Base-by-base conservation (phyloP, 2,329 filamentous ascomycete genomes). In the Diaporthe vaccinii region DNA sequence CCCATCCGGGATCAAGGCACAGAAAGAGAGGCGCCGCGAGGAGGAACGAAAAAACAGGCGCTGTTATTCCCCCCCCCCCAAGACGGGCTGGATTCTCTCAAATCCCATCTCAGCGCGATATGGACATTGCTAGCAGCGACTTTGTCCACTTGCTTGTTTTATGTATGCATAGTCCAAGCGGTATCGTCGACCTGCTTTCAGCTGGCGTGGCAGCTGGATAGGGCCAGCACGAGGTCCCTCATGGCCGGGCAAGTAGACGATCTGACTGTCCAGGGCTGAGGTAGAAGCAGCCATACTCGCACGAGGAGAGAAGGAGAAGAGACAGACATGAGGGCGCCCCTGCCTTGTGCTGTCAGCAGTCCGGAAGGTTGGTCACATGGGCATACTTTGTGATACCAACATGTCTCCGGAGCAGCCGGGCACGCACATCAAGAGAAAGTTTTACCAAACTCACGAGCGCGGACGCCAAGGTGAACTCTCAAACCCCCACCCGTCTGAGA, bases 81-180 rank as follows among this genome's bases (percentile, higher is more conserved):
- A 31, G 57, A 39, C 31, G 31, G 57, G 22, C 22, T 36, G 34
- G 10, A 59, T n/a, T 61, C 59, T 62, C 59, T 12, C 59, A 65
- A 46, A 46, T 65, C 39, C n/a, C 59, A 46, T 46, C 46, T 4
- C n/a, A 22, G 39, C 12, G 12, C 41, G 59, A 46, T 14, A 25
- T 31, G 59, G 39, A 44, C 59, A 65, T 65, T 39, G 46, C 39
- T 65, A 65, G 59, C 39, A 65, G n/a, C n/a, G 46, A 15, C n/a
- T 4, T 62, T 25, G n/a, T 20, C 57, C 22, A 62, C 31, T 12
- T 61, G 58, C 15, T 61, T 39, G 25, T 4, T 41, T 6, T 28
- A 28, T n/a, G 31, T 12, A 39, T 41, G 34, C 58, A 14, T 25
- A 7, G 58, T 15, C 58, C 58, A 41, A 12, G 22, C 3, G 8